These are phyloP conservation scores for Ceratobasidium sp. DNA, from an alignment of 1,284 basidiomycete species.

Conservation along the genomic window DNA sequence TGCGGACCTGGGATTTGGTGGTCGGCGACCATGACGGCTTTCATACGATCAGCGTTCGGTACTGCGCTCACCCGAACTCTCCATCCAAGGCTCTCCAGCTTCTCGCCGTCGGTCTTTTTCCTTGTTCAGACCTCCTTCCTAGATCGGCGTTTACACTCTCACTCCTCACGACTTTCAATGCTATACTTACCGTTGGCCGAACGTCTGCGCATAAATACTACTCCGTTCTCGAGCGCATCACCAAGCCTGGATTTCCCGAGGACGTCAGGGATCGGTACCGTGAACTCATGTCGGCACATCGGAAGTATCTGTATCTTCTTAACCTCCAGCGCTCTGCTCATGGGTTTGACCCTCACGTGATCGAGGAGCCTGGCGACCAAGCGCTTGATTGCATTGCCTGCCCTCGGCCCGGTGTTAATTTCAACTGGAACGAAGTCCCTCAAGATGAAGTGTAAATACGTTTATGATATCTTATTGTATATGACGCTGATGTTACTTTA, in stretches of 20 bases:
- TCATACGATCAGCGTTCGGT: background rate
- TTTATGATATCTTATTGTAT: too few relatives aligned
- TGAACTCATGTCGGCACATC: background rate
- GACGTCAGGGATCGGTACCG: conserved; percentile 12
- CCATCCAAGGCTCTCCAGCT: background rate
- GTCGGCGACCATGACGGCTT: conserved; percentile 13
- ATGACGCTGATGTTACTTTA: too few relatives aligned
- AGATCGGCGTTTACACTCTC: background rate
- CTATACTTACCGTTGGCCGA: background rate
- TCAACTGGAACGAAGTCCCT: background rate
- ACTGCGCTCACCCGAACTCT: background rate
- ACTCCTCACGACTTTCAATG: background rate
- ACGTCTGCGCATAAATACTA: background rate
- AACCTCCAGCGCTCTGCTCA: background rate
- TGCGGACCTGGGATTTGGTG: too few relatives aligned
- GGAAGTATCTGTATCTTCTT: background rate
- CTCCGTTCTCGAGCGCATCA: background rate
- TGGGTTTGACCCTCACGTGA: background rate
- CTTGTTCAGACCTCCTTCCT: background rate
- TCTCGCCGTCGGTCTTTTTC: background rate
- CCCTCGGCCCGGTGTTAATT: conserved; percentile 15
- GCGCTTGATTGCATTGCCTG: conserved; percentile 5
- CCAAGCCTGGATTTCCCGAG: background rate
- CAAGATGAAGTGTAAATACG: background rate
- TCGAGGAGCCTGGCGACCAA: background rate